A percentile compares a stretch with the other conserved stretches of the same genome.
Conservation (phyloP, 2,329 filamentous ascomycete species). For the Neonectria sp. region DNA sequence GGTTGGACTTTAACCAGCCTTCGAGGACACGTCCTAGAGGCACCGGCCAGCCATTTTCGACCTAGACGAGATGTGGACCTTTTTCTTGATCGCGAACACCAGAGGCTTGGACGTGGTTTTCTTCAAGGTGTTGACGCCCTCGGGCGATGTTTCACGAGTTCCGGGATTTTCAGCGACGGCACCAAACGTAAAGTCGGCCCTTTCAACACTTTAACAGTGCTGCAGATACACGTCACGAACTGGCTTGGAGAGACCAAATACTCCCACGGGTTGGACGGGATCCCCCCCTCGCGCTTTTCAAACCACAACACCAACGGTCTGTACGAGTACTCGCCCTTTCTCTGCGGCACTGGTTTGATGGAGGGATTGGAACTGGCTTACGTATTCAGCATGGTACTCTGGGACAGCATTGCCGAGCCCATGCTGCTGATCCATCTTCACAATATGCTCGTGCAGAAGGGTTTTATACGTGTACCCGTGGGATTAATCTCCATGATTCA, state of each 20-base stretch:
- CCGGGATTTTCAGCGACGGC: no score
- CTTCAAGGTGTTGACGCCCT: constrained; percentile 6
- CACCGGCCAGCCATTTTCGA: constrained; percentile 53
- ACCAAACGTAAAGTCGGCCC: no score
- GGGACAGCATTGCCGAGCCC: constrained; percentile 58
- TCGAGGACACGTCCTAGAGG: constrained; percentile 53
- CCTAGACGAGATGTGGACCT: constrained; percentile 59
- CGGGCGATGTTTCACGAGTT: no score
- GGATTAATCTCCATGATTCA: constrained; percentile 51
- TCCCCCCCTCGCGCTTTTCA: constrained; percentile 60
- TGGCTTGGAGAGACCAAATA: constrained; percentile 37
- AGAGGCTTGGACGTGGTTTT: constrained; percentile 39
- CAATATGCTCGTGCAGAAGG: constrained; percentile 62
- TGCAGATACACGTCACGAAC: constrained; percentile 28
- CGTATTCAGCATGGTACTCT: constrained; percentile 52
- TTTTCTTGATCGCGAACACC: constrained; percentile 57
- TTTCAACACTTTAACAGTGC: no score
- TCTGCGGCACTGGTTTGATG: constrained; percentile 62
- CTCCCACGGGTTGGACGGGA: constrained; percentile 31
- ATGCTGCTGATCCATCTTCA: constrained; percentile 61
- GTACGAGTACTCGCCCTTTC: constrained; percentile 64
- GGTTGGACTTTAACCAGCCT: constrained; percentile 58
- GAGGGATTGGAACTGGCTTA: constrained; percentile 61
- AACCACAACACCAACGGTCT: constrained; percentile 59
- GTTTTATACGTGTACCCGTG: constrained; percentile 53